Evolutionary conservation across 139 green algal genomes (phyloP), one percentile per base, ranked within the genome.

Genomic region (Pycnococcus provasolii): DNA sequence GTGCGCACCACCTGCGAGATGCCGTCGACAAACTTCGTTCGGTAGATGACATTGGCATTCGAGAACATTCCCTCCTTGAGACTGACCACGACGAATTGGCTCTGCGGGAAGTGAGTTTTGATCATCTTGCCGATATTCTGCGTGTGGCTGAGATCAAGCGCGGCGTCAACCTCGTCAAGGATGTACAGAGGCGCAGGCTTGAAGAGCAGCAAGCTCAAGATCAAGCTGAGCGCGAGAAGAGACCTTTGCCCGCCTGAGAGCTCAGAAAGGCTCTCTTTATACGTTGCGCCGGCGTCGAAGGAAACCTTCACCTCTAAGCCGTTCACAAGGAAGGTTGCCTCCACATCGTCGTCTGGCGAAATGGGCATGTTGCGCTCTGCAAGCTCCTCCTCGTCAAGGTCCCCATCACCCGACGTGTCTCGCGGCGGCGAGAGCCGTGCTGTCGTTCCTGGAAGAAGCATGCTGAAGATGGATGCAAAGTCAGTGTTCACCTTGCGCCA

Each of bases 1-100:
- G 87, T 95, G 55, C 90, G 77, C 1, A 77, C 89, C 11, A 98
- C 90, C 2, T 79, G 84, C 15, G 87, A 96, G n/a, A 96, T 82
- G 8, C 93, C 93, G 63, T 99, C 89, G 37, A 96, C 85, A 72
- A 99, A 97, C 75, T 96, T 95, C 61, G 93, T 98, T 40, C 91
- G 80, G 83, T 96, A 99, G 58, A 99, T 85, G 58, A 97, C 89
- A 76, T 97, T 97, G 58, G 94, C 94, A 78, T 99, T 97, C 84
- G 86, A 92, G 84, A 99, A 99, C 90, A 99, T 96, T 57, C 94
- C 94, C 75, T 99, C 94, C 82, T 99, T 97, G 0, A 97, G 78
- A 2, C 80, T 90, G 8, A 90, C 84, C 46, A 90, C 79, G 42
- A 90, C 73, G 73, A 90, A 90, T 75, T 90, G 83, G 1, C 81